Base-by-base conservation (phyloP, 495 filamentous ascomycete species). In the Penicillium herquei region DNA sequence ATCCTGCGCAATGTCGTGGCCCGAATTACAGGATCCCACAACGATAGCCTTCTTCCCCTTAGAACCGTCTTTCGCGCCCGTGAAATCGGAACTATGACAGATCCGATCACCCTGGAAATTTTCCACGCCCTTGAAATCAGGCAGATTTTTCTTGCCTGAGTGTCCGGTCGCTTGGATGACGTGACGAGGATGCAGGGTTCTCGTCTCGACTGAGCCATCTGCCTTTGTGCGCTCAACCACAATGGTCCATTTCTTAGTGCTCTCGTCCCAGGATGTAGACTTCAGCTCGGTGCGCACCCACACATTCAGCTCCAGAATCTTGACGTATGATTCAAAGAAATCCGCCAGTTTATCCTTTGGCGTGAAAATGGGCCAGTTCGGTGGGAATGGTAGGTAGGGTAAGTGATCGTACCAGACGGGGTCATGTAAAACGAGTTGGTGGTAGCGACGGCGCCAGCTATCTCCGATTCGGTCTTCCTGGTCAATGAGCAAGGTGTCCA, bases 301-400 rank as follows among this genome's bases (percentile, higher is more conserved):
- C 12, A 91, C 78, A 61, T 92, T 89, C 40, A 94, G 77, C 60
- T 94, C 90, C n/a, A 92, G 72, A 26, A 83, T 58, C 34, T 81
- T 82, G 44, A 82, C 88, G 58, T 94, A 94, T 2, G 77, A 75
- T 42, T 91, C 86, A 63, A 92, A 84, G 77, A 87, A 93, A 35
- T 90, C 85, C 13, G 84, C 90, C 0, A 92, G 76, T 56, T 92
- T 92, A 65, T 92, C 88, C 62, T 92, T 92, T 1, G 89, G 89
- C 1, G 87, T 88, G 64, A 87, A 90, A 26, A 86, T 59, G 2
- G 75, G 75, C 87, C 89, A 92, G 54, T 71, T 72, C 0, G 76
- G 55, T 10, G 89, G 89, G 59, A 92, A 92, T 0, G 76, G 70
- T 1, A 92, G 43, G 67, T 91, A 92, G 1, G 89, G 86, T 66